phyloP scores from a whole-genome alignment of 495 filamentous ascomycete species.

The Aspergillus coremiiformis region DNA sequence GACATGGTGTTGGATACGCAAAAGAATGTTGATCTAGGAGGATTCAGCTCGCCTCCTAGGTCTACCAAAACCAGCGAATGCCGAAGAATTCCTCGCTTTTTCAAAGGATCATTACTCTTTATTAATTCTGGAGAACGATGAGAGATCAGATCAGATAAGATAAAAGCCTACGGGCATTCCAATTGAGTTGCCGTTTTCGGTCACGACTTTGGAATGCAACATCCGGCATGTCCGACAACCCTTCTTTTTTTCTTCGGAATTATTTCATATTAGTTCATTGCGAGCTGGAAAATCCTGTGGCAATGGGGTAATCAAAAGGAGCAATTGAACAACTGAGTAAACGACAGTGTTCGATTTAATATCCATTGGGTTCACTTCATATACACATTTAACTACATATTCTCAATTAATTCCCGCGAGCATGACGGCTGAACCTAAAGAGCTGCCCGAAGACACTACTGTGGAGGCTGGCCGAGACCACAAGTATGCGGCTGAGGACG shows the following conservation, averaged over 20 bases:
- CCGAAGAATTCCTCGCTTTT: too few species aligned
- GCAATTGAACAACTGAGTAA: background rate
- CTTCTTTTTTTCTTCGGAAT: background rate
- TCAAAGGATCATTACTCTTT: too few species aligned
- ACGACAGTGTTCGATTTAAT: background rate
- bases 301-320: background rate
- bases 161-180: background rate
- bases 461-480: background rate
- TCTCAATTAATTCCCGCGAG: background rate
- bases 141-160: conserved; percentile 1
- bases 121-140: too few species aligned
- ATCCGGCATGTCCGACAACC: background rate
- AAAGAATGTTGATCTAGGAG: background rate
- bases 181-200: background rate
- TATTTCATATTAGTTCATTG: background rate
- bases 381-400: background rate
- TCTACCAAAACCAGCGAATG: too few species aligned
- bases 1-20: background rate
- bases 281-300: background rate
- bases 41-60: too few species aligned
- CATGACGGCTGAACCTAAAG: background rate
- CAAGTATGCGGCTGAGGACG: background rate
- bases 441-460: background rate
- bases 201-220: background rate
- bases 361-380: background rate